Percentiles rank a stretch among this genome's conserved stretches.
Evolutionary conservation across 331 rosid species (phyloP).

Genomic region (Phaseolus coccineus): DNA sequence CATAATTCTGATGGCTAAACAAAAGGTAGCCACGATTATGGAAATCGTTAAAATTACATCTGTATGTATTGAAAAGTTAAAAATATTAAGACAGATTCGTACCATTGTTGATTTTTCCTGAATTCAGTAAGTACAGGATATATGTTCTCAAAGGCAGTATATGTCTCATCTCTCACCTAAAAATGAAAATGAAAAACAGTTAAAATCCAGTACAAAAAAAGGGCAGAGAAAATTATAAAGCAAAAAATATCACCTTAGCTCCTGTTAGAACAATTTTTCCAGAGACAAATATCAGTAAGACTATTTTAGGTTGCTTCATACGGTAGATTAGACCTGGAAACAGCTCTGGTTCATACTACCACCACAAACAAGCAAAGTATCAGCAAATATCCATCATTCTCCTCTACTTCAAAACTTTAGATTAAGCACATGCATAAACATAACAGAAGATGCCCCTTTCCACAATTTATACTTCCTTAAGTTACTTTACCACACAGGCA

Average conservation of each 20-base stretch:
- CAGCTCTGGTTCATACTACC: slow-evolving; percentile 89
- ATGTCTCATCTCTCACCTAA: slow-evolving; percentile 94
- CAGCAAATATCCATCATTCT: slow-evolving; percentile 33
- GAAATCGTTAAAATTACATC: not conserved
- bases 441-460: slow-evolving; percentile 23
- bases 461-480: not conserved
- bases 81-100: slow-evolving; percentile 31
- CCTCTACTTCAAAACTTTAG: slow-evolving; percentile 14
- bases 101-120: slow-evolving; percentile 95
- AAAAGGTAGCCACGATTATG: not conserved
- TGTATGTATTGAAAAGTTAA: not conserved
- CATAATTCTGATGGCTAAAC: not conserved
- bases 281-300: slow-evolving; percentile 84
- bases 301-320: slow-evolving; percentile 95
- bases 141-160: slow-evolving; percentile 94
- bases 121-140: slow-evolving; percentile 94
- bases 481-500: slow-evolving; percentile 1
- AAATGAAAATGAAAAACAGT: not conserved
- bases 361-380: slow-evolving; percentile 36
- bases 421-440: not conserved
- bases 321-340: slow-evolving; percentile 91
- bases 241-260: slow-evolving; percentile 66
- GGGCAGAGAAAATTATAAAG: not conserved
- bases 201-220: not conserved
- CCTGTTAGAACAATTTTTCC: slow-evolving; percentile 94